These are phyloP conservation scores for Cocos nucifera DNA, from an alignment of 176 grass and related monocot genomes.

Conservation along the genomic window DNA sequence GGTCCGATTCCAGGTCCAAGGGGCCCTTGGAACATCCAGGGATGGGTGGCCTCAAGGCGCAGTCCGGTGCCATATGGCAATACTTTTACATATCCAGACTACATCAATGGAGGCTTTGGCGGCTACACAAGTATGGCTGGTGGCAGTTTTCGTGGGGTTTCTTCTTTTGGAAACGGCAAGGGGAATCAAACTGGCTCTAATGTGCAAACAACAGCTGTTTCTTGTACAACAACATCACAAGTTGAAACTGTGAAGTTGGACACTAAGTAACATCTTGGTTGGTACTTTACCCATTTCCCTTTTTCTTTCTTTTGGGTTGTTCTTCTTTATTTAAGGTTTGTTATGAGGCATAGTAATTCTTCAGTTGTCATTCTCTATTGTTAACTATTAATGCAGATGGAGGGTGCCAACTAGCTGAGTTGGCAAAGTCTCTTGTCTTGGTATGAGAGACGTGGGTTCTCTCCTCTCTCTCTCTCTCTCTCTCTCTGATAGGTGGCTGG, in stretches of 20 bases:
- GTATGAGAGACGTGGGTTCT: too few species aligned
- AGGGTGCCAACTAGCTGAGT: too few species aligned
- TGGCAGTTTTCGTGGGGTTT: slow-evolving; percentile 29
- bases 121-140: too few species aligned
- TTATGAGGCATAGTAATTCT: too few species aligned
- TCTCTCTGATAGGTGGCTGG: too few species aligned
- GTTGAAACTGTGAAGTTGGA: slow-evolving; percentile 2
- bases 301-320: too few species aligned
- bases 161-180: slow-evolving; percentile 28
- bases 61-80: slow-evolving; percentile 17
- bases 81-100: slow-evolving; percentile 34
- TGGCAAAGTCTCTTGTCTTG: too few species aligned
- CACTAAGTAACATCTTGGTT: background rate
- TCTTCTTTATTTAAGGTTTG: too few species aligned
- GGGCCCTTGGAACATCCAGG: slow-evolving; percentile 16
- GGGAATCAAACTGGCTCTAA: slow-evolving; percentile 27
- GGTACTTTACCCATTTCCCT: background rate
- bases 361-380: too few species aligned
- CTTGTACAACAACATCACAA: slow-evolving; percentile 15
- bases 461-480: too few species aligned
- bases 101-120: background rate
- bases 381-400: too few species aligned
- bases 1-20: background rate
- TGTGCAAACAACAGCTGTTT: slow-evolving; percentile 26
- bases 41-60: slow-evolving; percentile 34